A percentile compares a stretch with the other conserved stretches of the same genome.
Conservation (phyloP, 78 protist genomes). For the slime mould (Dictyostelium discoideum) region DNA sequence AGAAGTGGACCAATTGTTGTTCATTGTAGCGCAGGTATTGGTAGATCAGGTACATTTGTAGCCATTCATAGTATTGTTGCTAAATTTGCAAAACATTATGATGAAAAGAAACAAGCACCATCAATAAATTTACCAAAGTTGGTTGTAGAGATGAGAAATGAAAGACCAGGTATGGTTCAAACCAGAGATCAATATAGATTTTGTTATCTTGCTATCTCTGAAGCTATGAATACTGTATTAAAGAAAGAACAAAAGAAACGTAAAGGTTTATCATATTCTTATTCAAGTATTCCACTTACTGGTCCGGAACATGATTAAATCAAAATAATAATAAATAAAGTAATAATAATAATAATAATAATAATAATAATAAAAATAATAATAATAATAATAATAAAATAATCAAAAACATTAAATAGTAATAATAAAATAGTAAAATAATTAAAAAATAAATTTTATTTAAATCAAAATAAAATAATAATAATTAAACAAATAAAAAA, state of each 20-base stretch:
- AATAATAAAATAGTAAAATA: no score
- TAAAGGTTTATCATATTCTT: conserved; percentile 49
- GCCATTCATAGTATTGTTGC: conserved; percentile 67
- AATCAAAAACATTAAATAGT: no score
- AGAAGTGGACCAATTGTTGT: conserved; percentile 80
- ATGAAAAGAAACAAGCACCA: conserved; percentile 13
- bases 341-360: no score
- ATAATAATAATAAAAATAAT: no score
- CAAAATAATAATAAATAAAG: background rate
- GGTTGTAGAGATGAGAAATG: conserved; percentile 62
- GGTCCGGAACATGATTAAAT: conserved; percentile 2
- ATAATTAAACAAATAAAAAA: no score
- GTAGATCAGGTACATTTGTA: conserved; percentile 85
- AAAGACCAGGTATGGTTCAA: conserved; percentile 85
- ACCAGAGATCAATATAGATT: conserved; percentile 82
- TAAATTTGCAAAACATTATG: conserved; percentile 15
- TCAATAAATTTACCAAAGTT: conserved; percentile 72
- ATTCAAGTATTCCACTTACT: conserved; percentile 40
- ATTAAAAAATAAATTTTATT: no score
- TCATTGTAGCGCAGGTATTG: conserved; percentile 87
- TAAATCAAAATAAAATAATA: no score
- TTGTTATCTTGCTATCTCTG: conserved; percentile 77
- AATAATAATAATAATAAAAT: no score
- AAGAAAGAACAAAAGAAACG: conserved; percentile 27
- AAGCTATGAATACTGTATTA: conserved; percentile 24